Evolutionary conservation across 257 asterid species (phyloP), one percentile per base, ranked within the genome.

Genomic region (Scutellaria barbata): DNA sequence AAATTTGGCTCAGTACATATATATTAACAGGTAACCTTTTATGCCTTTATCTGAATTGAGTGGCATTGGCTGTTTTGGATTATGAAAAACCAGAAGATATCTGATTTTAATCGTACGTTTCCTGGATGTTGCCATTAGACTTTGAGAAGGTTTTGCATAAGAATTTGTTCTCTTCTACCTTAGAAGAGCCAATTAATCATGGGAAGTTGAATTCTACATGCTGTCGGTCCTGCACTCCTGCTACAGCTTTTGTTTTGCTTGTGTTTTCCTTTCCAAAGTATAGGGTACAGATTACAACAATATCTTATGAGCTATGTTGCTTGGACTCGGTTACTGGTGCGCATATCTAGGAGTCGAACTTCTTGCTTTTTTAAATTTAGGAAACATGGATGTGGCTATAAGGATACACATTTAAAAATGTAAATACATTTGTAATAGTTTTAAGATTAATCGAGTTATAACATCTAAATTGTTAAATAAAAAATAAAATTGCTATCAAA

Each of bases 11-110:
- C 85, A 83, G 79, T 90, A 92, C 70, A 83, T 92, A 68, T 71
- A 84, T 83, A 81, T 88, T 46, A 92, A 92, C 91, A 87, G 97
- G 98, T 92, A n/a, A 82, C 86, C 58, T n/a, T 47, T 66, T 39
- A 30, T n/a, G 40, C 73, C n/a, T 62, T 35, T 2, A 18, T 40
- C 35, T 66, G 65, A 46, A 74, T 46, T 63, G 35, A 11, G 40
- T 56, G 35, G 35, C 40, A 11, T 73, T 73, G 55, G 61, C 37
- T 37, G 9, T 30, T 22, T 64, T 33, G n/a, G 33, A 57, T 40
- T 43, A 16, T 50, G 57, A 30, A 50, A 41, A 17, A 56, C 39
- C 56, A 68, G 41, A 20, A 25, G 41, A 10, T 62, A 45, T 55
- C 22, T 40, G 25, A 39, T 43, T 33, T 56, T 5, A 56, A 10